Percentiles rank a stretch among this genome's conserved stretches.
These are phyloP conservation scores for Chimonanthus praecox DNA, from an alignment of 164 flowering plant genomes.

Conservation along the genomic window DNA sequence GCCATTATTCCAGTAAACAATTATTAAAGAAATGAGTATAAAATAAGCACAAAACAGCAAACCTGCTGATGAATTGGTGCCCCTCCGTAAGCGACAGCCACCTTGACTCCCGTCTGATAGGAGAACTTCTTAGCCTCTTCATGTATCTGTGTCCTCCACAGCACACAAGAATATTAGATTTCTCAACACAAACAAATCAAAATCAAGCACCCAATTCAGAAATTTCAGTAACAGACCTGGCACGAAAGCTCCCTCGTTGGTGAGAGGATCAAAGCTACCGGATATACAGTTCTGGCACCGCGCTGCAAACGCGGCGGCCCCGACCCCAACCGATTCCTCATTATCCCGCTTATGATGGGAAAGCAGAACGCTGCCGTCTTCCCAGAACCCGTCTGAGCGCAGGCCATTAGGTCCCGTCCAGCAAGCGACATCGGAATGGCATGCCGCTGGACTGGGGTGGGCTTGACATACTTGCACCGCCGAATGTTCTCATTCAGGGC, in stretches of 20 bases:
- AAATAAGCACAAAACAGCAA: neutral
- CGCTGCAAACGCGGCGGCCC: neutral
- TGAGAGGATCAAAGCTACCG: slow-evolving; percentile 47
- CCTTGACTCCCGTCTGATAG: slow-evolving; percentile 49
- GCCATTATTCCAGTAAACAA: too few species aligned
- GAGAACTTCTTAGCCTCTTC: slow-evolving; percentile 65
- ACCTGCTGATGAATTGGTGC: slow-evolving; percentile 54
- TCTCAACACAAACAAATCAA: neutral
- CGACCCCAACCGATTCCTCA: slow-evolving; percentile 14
- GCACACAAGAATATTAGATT: neutral
- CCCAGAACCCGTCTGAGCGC: slow-evolving; percentile 70
- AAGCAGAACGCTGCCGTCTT: slow-evolving; percentile 68
- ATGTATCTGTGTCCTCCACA: slow-evolving; percentile 31
- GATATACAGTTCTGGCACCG: slow-evolving; percentile 25
- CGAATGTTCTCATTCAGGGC: slow-evolving; percentile 37
- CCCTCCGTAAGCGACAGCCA: slow-evolving; percentile 62
- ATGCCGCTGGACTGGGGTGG: slow-evolving; percentile 59
- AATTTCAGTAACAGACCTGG: slow-evolving; percentile 29
- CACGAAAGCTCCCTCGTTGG: slow-evolving; percentile 61
- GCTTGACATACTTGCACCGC: slow-evolving; percentile 54
- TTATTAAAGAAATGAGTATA: neutral
- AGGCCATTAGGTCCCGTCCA: slow-evolving; percentile 66
- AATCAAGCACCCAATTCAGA: neutral
- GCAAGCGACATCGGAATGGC: slow-evolving; percentile 54
- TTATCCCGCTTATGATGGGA: slow-evolving; percentile 48